Evolutionary conservation across 306 rosid genomes (phyloP).

Genomic region (peach (Prunus persica)): DNA sequence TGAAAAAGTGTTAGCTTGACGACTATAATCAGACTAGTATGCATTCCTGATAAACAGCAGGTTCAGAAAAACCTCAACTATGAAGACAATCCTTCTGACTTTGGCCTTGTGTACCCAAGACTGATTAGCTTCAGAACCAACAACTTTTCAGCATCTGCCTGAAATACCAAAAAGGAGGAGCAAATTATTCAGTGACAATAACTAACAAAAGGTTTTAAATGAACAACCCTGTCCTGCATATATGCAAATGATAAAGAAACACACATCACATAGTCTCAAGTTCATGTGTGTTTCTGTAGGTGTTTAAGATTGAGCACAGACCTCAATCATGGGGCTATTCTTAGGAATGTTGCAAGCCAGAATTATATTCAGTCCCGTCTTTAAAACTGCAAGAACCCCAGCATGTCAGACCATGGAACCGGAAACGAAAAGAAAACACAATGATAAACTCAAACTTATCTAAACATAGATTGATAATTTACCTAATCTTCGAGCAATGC

Average conservation of each 20-base stretch:
- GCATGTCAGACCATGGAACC: slow-evolving; percentile 6
- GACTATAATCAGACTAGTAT: neutral
- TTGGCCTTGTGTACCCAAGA: slow-evolving; percentile 60
- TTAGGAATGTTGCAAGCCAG: slow-evolving; percentile 87
- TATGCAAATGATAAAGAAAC: neutral
- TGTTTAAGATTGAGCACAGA: slow-evolving; percentile 3
- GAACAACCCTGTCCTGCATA: neutral
- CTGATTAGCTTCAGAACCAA: slow-evolving; percentile 66
- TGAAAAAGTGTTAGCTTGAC: neutral
- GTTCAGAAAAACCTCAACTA: slow-evolving; percentile 12
- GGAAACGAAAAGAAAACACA: neutral
- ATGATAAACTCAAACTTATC: neutral
- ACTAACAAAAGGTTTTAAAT: neutral
- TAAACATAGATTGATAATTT: slow-evolving; percentile 3
- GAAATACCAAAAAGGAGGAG: slow-evolving; percentile 26
- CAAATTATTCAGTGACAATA: neutral
- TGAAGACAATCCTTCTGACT: slow-evolving; percentile 37
- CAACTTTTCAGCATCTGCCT: slow-evolving; percentile 83
- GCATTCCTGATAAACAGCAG: neutral
- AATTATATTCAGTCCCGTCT: slow-evolving; percentile 73
- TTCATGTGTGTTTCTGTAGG: neutral
- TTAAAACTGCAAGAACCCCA: slow-evolving; percentile 47
- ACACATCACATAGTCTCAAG: neutral
- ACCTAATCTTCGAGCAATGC: slow-evolving; percentile 86
- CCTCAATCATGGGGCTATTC: slow-evolving; percentile 77